Evolutionary conservation across 257 asterid genomes (phyloP), one percentile per base, ranked within the genome.

Genomic region (Voacanga thouarsii): DNA sequence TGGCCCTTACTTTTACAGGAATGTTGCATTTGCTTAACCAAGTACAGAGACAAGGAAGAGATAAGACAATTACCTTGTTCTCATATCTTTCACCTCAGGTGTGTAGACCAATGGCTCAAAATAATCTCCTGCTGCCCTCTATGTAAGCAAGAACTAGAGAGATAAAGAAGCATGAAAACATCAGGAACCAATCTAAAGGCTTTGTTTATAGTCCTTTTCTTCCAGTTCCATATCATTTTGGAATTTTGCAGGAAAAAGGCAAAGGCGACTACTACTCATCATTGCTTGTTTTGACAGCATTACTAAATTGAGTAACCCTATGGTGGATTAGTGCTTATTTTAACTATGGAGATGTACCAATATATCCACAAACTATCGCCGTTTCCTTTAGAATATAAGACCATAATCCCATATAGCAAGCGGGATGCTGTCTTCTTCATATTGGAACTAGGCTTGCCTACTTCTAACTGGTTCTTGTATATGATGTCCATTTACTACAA

Each of bases 91-190:
- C 98, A 92, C 83, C 90, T 91, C 10, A 87, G 88, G 66, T 95
- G 99, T 78, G 98, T 95, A 80, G 99, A 93, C 83, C 96, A 95
- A 78, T 95, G 99, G 99, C 96, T 94, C 81, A 89, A 80, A 90
- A 94, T 95, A 21, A 84, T 88, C 60, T 89, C 97, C 50, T 90
- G 92, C 72, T 95, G 99, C 77, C 91, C 90, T 66, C 88, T 88
- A 3, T 88, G 91, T 80, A 88, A 88, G 80, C 85, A 83, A 63
- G 88, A 80, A 77, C 18, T 88, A 57, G 80, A 81, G 71, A 83
- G 83, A 63, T 88, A 53, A 57, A 72, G 23, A 12, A 47, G 75
- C 33, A 28, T 47, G 15, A 24, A 44, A 19, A 12, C 79, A 81
- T 61, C 84, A 78, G 55, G 75, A 82, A 60, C 63, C 79, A 71